These are phyloP conservation scores for Diplocarpon rosae DNA, from an alignment of 2,329 filamentous ascomycete genomes.

Conservation along the genomic window DNA sequence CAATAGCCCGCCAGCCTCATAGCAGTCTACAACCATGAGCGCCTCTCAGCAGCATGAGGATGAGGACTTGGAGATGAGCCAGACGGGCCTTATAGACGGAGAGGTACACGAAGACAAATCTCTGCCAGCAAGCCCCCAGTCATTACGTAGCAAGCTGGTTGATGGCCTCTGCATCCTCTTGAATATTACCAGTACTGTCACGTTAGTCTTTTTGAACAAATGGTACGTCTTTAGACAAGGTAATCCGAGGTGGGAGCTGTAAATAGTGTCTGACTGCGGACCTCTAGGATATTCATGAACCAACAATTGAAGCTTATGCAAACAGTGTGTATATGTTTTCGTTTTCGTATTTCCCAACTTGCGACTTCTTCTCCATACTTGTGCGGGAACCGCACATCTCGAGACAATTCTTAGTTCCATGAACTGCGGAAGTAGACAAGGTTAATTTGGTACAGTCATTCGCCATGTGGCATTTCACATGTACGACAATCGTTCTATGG, in stretches of 20 bases:
- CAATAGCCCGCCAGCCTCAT: too few species aligned
- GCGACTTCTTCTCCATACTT: too few species aligned
- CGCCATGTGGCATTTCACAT: conserved; percentile 37
- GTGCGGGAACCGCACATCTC: too few species aligned
- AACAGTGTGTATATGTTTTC: too few species aligned
- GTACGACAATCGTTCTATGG: conserved; percentile 33
- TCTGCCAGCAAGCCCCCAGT: conserved; percentile 1
- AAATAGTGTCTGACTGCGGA: background rate
- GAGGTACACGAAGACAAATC: conserved; percentile 5
- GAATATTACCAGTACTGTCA: conserved; percentile 34
- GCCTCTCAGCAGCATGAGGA: conserved; percentile 3
- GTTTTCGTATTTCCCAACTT: too few species aligned
- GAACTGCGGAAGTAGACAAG: too few species aligned
- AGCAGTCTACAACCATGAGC: background rate
- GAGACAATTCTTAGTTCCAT: too few species aligned
- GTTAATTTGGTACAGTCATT: conserved; percentile 24
- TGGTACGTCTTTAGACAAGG: conserved; percentile 23
- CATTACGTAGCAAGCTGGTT: conserved; percentile 12
- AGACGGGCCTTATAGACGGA: conserved; percentile 11
- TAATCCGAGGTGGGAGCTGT: background rate
- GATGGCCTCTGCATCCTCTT: conserved; percentile 29
- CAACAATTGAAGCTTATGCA: conserved; percentile 28
- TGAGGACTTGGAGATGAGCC: conserved; percentile 22
- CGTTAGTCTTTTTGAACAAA: conserved; percentile 35
- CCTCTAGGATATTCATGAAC: conserved; percentile 32